Percentiles rank a stretch among this genome's conserved stretches.
phyloP scores from a whole-genome alignment of 345 rosid species.

The Combretum micranthum region DNA sequence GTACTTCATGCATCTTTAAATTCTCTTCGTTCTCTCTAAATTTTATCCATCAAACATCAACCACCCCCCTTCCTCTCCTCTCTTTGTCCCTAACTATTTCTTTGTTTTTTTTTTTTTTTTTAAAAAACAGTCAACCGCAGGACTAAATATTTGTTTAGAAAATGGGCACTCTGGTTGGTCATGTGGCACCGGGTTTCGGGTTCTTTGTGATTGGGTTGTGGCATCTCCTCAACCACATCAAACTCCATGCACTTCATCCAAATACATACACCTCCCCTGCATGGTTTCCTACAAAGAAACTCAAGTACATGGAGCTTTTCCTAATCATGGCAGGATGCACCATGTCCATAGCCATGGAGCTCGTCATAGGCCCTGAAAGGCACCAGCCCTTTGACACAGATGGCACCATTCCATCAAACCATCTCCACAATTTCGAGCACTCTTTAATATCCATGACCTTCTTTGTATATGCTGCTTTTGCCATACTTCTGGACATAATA shows the following conservation, averaged over 20 bases:
- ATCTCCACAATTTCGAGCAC: constrained; percentile 84
- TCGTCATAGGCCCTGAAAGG: constrained; percentile 56
- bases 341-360: constrained; percentile 66
- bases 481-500: constrained; percentile 39
- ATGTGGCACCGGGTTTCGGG: constrained; percentile 65
- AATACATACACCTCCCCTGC: constrained; percentile 40
- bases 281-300: constrained; percentile 60
- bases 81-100: no score
- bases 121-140: no score
- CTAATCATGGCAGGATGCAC: constrained; percentile 47
- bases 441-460: constrained; percentile 54
- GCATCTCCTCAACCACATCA: constrained; percentile 76
- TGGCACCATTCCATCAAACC: constrained; percentile 70
- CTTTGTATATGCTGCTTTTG: constrained; percentile 51
- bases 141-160: not conserved
- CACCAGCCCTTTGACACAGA: constrained; percentile 76
- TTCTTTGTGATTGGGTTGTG: constrained; percentile 62
- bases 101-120: no score
- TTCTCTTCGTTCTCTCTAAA: no score
- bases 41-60: no score
- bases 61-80: no score
- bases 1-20: no score
- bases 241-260: constrained; percentile 45
- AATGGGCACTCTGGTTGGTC: constrained; percentile 79
- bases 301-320: constrained; percentile 53